phyloP scores from a whole-genome alignment of 2,329 filamentous ascomycete species.

The Exophiala spinifera region DNA sequence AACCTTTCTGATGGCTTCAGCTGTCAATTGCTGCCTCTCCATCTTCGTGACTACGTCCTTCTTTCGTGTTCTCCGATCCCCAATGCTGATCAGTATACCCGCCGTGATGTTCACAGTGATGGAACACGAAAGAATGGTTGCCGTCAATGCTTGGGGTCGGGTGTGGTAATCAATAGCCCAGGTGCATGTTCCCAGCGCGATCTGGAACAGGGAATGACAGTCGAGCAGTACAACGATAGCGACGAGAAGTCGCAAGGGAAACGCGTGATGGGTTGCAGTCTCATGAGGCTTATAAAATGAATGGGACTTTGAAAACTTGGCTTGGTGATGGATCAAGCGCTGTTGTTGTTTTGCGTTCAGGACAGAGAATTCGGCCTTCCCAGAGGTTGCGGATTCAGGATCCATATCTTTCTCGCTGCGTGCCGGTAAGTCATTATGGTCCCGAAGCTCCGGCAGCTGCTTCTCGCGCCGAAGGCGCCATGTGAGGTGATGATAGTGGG shows the following conservation, averaged over 20 bases:
- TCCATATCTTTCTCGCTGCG: constrained; percentile 41
- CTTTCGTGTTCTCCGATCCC: constrained; percentile 74
- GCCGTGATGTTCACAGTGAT: constrained; percentile 75
- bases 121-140: constrained; percentile 74
- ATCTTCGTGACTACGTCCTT: constrained; percentile 79
- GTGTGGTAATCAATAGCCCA: constrained; percentile 72
- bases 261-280: constrained; percentile 75
- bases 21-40: constrained; percentile 71
- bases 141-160: constrained; percentile 70
- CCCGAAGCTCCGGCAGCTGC: constrained; percentile 59
- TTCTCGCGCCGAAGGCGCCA: constrained; percentile 64
- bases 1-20: constrained; percentile 57
- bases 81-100: constrained; percentile 71
- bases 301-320: constrained; percentile 76
- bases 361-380: constrained; percentile 27
- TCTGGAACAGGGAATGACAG: constrained; percentile 74
- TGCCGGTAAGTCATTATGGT: constrained; percentile 67
- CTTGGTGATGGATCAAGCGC: constrained; percentile 71
- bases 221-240: constrained; percentile 77
- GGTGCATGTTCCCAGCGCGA: constrained; percentile 72
- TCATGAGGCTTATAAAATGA: constrained; percentile 89
- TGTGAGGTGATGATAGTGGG: constrained; percentile 65
- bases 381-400: constrained; percentile 41
- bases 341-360: constrained; percentile 58
- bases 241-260: constrained; percentile 70